Percentiles rank a stretch among this genome's conserved stretches.
phyloP scores from a whole-genome alignment of 2,329 filamentous ascomycete genomes.

The Arthrobotrys musiformis region DNA sequence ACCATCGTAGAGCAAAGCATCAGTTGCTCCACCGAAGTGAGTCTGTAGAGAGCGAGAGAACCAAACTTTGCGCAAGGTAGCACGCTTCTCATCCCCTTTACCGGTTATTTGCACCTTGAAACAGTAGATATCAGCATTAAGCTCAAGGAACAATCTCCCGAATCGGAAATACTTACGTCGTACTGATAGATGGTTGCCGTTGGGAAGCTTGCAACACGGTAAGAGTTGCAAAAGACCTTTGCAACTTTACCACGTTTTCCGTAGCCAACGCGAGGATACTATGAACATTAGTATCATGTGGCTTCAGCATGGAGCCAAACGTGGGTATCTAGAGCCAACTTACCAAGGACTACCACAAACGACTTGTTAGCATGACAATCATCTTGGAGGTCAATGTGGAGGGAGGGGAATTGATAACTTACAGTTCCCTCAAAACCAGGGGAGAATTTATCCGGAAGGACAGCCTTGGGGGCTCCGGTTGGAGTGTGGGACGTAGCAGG shows the following conservation, averaged over 20 bases:
- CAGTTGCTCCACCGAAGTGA: constrained; percentile 65
- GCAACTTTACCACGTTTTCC: constrained; percentile 66
- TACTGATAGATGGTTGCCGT: constrained; percentile 79
- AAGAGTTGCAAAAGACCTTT: constrained; percentile 75
- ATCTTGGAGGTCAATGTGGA: neutral
- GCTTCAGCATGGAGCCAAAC: constrained; percentile 35
- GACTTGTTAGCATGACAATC: constrained; percentile 14
- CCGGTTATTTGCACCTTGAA: constrained; percentile 60
- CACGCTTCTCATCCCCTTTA: constrained; percentile 72
- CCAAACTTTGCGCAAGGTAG: constrained; percentile 81
- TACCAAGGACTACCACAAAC: constrained; percentile 39
- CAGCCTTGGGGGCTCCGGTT: constrained; percentile 25
- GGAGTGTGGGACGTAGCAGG: constrained; percentile 13
- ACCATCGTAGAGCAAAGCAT: constrained; percentile 59
- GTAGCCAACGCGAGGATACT: constrained; percentile 67
- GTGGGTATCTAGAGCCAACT: constrained; percentile 52
- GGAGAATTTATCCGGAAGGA: constrained; percentile 25
- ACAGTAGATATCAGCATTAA: constrained; percentile 14
- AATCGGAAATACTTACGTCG: constrained; percentile 72
- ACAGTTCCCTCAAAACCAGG: constrained; percentile 28
- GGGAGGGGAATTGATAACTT: neutral
- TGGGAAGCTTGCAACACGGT: constrained; percentile 72
- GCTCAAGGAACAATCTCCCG: neutral
- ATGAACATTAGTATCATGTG: constrained; percentile 20
- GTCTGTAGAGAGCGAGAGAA: constrained; percentile 71